These are phyloP conservation scores for Ceratobasidium sp. DNA, from an alignment of 1,284 basidiomycete species.

Conservation along the genomic window DNA sequence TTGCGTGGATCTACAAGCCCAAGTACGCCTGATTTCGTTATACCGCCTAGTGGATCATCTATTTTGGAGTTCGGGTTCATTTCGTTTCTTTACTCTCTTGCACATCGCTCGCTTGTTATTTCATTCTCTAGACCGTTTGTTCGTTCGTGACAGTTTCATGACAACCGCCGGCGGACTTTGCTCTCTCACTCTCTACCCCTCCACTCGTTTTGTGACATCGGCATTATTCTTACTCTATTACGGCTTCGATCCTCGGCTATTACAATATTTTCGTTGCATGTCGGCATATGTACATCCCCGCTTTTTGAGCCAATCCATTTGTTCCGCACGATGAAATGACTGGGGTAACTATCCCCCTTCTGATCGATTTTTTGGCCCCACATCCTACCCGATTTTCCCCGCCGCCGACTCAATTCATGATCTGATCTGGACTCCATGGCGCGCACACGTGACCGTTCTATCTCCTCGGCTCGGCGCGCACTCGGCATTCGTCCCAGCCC, in stretches of 20 bases:
- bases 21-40: slow-evolving; percentile 48
- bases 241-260: background rate
- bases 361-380: background rate
- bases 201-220: background rate
- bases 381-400: background rate
- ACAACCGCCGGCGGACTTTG: slow-evolving; percentile 12
- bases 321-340: background rate
- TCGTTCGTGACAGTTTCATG: slow-evolving; percentile 1
- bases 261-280: background rate
- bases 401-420: too few species aligned
- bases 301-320: background rate
- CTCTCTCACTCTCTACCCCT: background rate
- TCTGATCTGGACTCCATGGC: background rate
- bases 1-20: slow-evolving; percentile 85
- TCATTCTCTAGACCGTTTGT: background rate
- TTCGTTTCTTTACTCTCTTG: slow-evolving; percentile 14
- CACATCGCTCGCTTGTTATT: too few species aligned
- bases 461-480: background rate
- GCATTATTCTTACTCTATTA: background rate
- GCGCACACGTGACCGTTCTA: slow-evolving; percentile 1
- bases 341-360: background rate
- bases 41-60: background rate
- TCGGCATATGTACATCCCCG: slow-evolving; percentile 30
- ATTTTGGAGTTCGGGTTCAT: background rate
- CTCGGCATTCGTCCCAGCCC: background rate